phyloP scores from a whole-genome alignment of 805 yeast genomes.

The Ascoidea rubescens region DNA sequence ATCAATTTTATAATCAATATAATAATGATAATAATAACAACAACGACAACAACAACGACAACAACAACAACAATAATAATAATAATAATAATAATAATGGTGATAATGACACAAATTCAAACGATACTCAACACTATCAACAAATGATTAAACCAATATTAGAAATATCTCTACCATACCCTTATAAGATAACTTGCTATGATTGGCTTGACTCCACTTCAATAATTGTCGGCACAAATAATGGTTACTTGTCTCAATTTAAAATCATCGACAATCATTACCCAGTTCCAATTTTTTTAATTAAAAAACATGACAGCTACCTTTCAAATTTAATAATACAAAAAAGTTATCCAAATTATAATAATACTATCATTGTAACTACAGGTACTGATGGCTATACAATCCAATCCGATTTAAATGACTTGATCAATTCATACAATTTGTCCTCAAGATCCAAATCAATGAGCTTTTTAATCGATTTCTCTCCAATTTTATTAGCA shows the following conservation, averaged over 20 bases:
- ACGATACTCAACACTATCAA: background rate
- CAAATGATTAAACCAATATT: background rate
- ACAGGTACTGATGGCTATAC: constrained; percentile 28
- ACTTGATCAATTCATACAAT: background rate
- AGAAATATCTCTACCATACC: constrained; percentile 1
- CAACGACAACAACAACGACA: background rate
- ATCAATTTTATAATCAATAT: too few species aligned
- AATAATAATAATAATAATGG: too few species aligned
- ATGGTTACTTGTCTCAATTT: constrained; percentile 50
- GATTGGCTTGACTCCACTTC: constrained; percentile 30
- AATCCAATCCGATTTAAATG: background rate
- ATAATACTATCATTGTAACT: constrained; percentile 19
- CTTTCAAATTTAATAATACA: constrained; percentile 18
- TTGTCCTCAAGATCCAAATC: constrained; percentile 17
- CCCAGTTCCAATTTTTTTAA: constrained; percentile 22
- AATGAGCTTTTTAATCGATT: constrained; percentile 17
- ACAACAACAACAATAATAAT: too few species aligned
- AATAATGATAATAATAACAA: too few species aligned
- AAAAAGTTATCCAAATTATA: constrained; percentile 21
- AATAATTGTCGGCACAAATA: constrained; percentile 41
- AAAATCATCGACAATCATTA: constrained; percentile 17
- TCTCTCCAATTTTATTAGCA: constrained; percentile 12
- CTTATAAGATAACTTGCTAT: constrained; percentile 25
- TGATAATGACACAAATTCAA: background rate
- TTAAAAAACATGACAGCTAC: constrained; percentile 24